Conservation (phyloP, 2,329 filamentous ascomycete genomes). For the Sporothrix euskadiensis region DNA sequence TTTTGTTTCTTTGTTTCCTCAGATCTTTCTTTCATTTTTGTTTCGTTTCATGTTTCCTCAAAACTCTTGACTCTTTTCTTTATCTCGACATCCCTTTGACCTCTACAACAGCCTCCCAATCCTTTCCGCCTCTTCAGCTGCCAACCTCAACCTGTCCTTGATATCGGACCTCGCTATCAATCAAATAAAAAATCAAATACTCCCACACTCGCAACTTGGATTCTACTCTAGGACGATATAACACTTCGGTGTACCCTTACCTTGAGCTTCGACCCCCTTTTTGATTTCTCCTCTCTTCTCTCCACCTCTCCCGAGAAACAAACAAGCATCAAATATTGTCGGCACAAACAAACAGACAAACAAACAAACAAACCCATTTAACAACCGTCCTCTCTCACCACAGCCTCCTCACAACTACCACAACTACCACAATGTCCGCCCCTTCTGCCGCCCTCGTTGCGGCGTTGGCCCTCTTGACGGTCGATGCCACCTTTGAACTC, state of each 20-base stretch:
- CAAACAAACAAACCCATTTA: not conserved
- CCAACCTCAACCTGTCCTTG: not conserved
- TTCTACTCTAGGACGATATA: constrained; percentile 8
- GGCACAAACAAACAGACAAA: not conserved
- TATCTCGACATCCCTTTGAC: not conserved
- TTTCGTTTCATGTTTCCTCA: not conserved
- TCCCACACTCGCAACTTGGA: too few species aligned
- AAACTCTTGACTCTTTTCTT: not conserved
- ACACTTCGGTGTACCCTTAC: not conserved
- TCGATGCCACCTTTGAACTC: constrained; percentile 44
- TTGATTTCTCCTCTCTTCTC: not conserved
- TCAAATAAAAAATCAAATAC: not conserved
- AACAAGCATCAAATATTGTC: not conserved
- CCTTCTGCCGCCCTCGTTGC: constrained; percentile 30
- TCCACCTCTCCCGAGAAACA: not conserved
- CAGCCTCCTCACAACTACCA: not conserved
- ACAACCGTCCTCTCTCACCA: not conserved
- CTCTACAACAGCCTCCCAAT: not conserved
- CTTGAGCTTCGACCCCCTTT: not conserved
- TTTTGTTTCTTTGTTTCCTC: constrained; percentile 29
- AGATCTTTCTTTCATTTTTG: not conserved
- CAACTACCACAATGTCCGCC: constrained; percentile 26
- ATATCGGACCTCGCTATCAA: not conserved
- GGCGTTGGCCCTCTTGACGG: constrained; percentile 40
- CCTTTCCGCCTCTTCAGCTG: not conserved